Percentiles rank a stretch among this genome's conserved stretches.
These are phyloP conservation scores for Trichoderma sp. DNA, from an alignment of 2,329 filamentous ascomycete genomes.

Conservation along the genomic window DNA sequence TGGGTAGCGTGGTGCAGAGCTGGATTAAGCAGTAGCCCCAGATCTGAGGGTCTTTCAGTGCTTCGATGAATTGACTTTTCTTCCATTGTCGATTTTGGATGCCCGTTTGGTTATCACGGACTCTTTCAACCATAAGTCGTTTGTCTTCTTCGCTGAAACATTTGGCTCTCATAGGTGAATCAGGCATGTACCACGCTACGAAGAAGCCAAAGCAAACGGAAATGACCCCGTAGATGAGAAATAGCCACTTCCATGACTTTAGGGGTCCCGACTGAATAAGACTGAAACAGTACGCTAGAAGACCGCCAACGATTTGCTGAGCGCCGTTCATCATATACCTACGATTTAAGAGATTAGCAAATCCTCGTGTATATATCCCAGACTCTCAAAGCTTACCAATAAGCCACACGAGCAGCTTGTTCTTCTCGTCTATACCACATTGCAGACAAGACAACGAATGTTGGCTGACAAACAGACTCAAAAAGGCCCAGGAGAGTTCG, in stretches of 20 bases:
- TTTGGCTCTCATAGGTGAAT: conserved; percentile 9
- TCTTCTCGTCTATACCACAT: conserved; percentile 15
- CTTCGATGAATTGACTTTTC: conserved; percentile 3
- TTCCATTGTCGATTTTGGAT: conserved; percentile 14
- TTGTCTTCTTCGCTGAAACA: conserved; percentile 14
- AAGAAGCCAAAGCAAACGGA: conserved; percentile 3
- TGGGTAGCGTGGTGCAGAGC: conserved; percentile 1
- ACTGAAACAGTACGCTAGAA: conserved; percentile 9
- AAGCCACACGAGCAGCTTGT: conserved; percentile 3
- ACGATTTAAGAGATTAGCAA: neutral
- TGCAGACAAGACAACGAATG: conserved; percentile 2
- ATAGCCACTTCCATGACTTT: conserved; percentile 6
- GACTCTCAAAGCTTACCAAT: neutral
- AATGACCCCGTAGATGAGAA: neutral
- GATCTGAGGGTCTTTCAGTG: conserved; percentile 7
- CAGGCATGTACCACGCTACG: conserved; percentile 11
- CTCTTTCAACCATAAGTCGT: conserved; percentile 11
- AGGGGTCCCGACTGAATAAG: conserved; percentile 1
- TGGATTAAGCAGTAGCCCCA: conserved; percentile 12
- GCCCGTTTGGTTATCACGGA: conserved; percentile 11
- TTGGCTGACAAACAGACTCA: conserved; percentile 8
- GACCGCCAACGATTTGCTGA: conserved; percentile 13
- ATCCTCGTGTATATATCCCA: neutral
- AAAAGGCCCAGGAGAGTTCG: conserved; percentile 8
- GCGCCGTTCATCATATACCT: conserved; percentile 17